A percentile compares a stretch with the other conserved stretches of the same genome.
Evolutionary conservation across 2,329 filamentous ascomycete species (phyloP).

Genomic region (Penicillium griseofulvum): DNA sequence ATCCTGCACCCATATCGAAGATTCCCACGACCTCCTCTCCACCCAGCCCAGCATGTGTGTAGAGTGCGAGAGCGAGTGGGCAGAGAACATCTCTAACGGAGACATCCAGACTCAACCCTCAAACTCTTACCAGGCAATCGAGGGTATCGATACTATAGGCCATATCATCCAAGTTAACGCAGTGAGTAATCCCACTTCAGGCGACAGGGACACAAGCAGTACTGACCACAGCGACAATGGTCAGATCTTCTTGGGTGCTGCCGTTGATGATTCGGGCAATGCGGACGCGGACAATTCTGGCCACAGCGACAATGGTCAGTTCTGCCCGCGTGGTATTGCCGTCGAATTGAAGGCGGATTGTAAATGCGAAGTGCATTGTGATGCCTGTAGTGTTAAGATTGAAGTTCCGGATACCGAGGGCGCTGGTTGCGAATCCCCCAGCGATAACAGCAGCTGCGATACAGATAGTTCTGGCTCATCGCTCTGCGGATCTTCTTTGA

Average conservation of each 20-base stretch:
- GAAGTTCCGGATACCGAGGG: not conserved
- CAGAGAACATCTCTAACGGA: not conserved
- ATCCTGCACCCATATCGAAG: constrained; percentile 5
- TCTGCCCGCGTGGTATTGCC: not conserved
- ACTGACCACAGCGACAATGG: not conserved
- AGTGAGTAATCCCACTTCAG: not conserved
- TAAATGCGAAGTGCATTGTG: not conserved
- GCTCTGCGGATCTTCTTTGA: not conserved
- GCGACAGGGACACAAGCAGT: not conserved
- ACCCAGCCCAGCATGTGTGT: constrained; percentile 6
- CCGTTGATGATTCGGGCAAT: not conserved
- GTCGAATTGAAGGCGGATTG: not conserved
- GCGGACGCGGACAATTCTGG: not conserved
- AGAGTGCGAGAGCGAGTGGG: constrained; percentile 15
- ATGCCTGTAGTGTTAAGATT: not conserved
- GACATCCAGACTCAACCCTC: not conserved
- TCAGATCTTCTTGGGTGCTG: constrained; percentile 1
- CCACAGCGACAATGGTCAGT: constrained; percentile 4
- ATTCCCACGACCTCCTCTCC: constrained; percentile 12
- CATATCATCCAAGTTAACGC: constrained; percentile 5
- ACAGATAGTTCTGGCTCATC: not conserved
- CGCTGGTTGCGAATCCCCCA: not conserved
- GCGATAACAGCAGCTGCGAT: not conserved
- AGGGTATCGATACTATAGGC: constrained; percentile 2
- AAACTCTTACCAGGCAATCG: not conserved